These are phyloP conservation scores for Chaetomiaceae sp. DNA, from an alignment of 2,329 filamentous ascomycete species.

Conservation along the genomic window DNA sequence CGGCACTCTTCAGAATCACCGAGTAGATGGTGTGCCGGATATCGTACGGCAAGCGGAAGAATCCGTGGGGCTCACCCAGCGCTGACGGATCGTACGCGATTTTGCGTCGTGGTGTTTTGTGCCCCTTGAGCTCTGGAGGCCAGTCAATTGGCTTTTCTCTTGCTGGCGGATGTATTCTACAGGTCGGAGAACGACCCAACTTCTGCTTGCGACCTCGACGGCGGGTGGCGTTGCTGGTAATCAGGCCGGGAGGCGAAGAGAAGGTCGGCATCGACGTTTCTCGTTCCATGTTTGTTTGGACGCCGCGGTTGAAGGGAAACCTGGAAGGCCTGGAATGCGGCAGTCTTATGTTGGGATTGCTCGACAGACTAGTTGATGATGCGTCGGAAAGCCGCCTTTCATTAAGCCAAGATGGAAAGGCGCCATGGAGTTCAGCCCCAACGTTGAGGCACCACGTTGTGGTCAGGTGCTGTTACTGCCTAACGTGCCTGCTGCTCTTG, in stretches of 20 bases:
- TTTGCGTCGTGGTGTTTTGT: not conserved
- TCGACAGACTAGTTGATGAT: no score
- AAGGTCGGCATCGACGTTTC: no score
- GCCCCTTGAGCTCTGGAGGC: not conserved
- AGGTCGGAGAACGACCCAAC: not conserved
- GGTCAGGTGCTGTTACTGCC: constrained; percentile 10
- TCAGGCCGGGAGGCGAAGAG: no score
- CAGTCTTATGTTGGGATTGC: no score
- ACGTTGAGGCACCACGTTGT: constrained; percentile 4
- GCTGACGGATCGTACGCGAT: not conserved
- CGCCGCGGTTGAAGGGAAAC: no score
- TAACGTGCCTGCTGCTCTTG: not conserved
- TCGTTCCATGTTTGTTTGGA: no score
- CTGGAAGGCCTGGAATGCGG: no score
- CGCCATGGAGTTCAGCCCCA: not conserved
- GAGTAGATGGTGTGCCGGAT: constrained; percentile 13
- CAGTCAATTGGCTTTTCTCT: not conserved
- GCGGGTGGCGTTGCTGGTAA: no score
- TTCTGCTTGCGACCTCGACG: not conserved
- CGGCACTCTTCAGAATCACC: constrained; percentile 6
- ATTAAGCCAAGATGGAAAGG: not conserved
- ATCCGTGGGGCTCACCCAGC: not conserved
- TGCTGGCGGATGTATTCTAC: not conserved
- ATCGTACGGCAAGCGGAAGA: constrained; percentile 10
- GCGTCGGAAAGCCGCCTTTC: not conserved